These are phyloP conservation scores for Schoenoplectus tabernaemontani DNA, from an alignment of 202 grass and related monocot species.

Conservation along the genomic window DNA sequence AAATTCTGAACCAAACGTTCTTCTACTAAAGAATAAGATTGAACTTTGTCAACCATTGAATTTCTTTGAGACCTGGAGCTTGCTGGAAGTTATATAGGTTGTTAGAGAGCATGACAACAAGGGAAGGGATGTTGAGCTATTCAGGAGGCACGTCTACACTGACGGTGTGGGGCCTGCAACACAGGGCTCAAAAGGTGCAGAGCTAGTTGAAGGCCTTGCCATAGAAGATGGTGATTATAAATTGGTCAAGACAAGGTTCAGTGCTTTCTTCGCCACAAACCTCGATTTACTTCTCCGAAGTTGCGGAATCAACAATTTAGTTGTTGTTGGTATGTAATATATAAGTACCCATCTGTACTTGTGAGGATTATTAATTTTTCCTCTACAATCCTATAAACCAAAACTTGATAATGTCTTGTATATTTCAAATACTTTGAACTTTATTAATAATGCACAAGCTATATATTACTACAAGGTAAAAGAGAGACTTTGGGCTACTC, in stretches of 20 bases:
- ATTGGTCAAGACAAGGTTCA: conserved; percentile 88
- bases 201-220: conserved; percentile 58
- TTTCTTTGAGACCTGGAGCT: not conserved
- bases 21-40: not conserved
- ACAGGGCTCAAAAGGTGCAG: conserved; percentile 60
- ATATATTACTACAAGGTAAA: not conserved
- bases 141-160: conserved; percentile 57
- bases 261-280: conserved; percentile 76
- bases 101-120: conserved; percentile 88
- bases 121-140: conserved; percentile 82
- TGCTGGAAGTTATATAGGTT: conserved; percentile 34
- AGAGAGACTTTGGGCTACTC: not conserved
- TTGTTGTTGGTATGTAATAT: conserved; percentile 73
- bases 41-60: not conserved
- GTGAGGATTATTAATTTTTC: not conserved
- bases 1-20: not conserved
- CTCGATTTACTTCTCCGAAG: conserved; percentile 78
- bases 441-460: not conserved
- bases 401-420: not conserved
- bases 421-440: not conserved
- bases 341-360: not conserved
- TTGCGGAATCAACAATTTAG: conserved; percentile 65
- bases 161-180: conserved; percentile 55
- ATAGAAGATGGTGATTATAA: conserved; percentile 83
- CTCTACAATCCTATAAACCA: not conserved